phyloP scores from a whole-genome alignment of 257 asterid species.

The Gentiana macrophylla region DNA sequence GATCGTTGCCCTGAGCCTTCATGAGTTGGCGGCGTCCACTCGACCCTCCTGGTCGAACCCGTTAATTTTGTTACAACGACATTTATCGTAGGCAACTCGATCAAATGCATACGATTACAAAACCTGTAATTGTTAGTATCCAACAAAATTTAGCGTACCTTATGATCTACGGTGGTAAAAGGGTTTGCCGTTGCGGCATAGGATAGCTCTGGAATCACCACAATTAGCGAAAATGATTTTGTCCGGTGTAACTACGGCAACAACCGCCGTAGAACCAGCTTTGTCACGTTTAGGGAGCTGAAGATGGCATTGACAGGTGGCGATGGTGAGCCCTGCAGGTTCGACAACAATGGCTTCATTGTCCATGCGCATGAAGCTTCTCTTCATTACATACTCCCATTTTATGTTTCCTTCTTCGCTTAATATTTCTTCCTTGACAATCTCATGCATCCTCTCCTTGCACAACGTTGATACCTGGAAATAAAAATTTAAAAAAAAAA shows the following conservation, averaged over 20 bases:
- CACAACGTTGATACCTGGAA: constrained; percentile 59
- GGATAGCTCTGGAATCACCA: constrained; percentile 81
- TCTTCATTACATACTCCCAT: constrained; percentile 51
- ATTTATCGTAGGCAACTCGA: too few species aligned
- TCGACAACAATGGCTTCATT: constrained; percentile 36
- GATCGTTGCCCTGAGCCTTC: too few species aligned
- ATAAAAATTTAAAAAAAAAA: too few species aligned
- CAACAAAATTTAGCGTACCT: constrained; percentile 19
- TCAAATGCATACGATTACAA: too few species aligned
- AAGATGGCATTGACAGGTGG: constrained; percentile 58
- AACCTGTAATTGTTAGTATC: too few species aligned
- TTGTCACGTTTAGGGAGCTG: constrained; percentile 57
- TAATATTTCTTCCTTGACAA: constrained; percentile 54
- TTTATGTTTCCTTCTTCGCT: constrained; percentile 8
- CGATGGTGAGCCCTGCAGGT: constrained; percentile 10
- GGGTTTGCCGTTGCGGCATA: constrained; percentile 58
- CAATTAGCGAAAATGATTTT: constrained; percentile 58
- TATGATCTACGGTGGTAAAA: constrained; percentile 66
- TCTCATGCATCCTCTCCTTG: constrained; percentile 52
- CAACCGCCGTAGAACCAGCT: constrained; percentile 77
- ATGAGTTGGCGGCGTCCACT: too few species aligned
- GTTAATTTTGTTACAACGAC: too few species aligned
- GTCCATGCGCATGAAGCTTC: constrained; percentile 73
- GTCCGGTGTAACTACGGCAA: constrained; percentile 38
- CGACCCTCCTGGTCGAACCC: too few species aligned